phyloP scores from a whole-genome alignment of 805 yeast genomes.

The Schizosaccharomyces lindneri region DNA sequence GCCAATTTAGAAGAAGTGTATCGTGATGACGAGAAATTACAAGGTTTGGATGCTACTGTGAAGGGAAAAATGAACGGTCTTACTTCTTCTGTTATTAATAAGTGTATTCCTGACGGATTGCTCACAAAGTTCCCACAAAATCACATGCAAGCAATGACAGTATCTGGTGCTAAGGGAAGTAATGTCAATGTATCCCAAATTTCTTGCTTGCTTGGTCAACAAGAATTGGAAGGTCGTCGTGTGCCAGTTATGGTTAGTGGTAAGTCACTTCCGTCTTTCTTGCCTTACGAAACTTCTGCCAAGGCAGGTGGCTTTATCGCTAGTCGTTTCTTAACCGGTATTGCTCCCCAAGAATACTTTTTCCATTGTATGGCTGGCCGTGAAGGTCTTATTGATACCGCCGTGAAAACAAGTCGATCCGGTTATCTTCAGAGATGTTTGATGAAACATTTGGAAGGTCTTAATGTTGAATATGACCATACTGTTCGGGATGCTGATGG shows the following conservation, averaged over 20 bases:
- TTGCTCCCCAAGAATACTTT: conserved; percentile 92
- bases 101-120: conserved; percentile 89
- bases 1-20: conserved; percentile 81
- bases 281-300: conserved; percentile 88
- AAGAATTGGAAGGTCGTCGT: conserved; percentile 96
- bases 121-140: conserved; percentile 87
- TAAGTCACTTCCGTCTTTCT: conserved; percentile 86
- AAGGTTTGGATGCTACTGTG: conserved; percentile 83
- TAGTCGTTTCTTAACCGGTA: conserved; percentile 92
- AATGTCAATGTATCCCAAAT: conserved; percentile 95
- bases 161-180: conserved; percentile 98
- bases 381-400: conserved; percentile 98
- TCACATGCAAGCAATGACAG: conserved; percentile 96
- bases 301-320: conserved; percentile 96
- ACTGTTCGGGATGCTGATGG: conserved; percentile 93
- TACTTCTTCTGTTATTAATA: conserved; percentile 80
- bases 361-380: conserved; percentile 99
- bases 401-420: conserved; percentile 93
- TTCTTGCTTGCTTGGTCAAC: conserved; percentile 97
- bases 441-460: conserved; percentile 94
- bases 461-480: conserved; percentile 79
- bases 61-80: conserved; percentile 78
- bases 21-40: conserved; percentile 79
- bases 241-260: conserved; percentile 99
- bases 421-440: conserved; percentile 96